Evolutionary conservation across 2,329 filamentous ascomycete species (phyloP), one percentile per base, ranked within the genome.

Genomic region (Stenocarpella maydis): DNA sequence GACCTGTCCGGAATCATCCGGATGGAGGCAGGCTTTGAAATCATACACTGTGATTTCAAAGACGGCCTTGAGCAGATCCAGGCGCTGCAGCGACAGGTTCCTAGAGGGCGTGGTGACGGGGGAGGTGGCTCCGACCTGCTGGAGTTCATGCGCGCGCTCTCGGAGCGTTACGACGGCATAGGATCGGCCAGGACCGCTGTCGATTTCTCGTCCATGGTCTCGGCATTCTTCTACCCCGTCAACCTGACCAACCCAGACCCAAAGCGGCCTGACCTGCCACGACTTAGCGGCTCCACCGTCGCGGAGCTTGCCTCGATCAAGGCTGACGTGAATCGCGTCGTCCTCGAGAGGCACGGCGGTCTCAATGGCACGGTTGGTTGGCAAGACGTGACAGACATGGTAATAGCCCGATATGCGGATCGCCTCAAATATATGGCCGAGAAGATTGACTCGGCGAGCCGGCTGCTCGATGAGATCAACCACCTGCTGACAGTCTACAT

Each of bases 21-120:
- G 14, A 90, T 90, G 84, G 91, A 93, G 75, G 84, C 85, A 21
- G 91, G 91, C 0, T 92, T 92, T 72, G 91, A 93, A 77, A 83
- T 92, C 65, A 90, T 93, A 61, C 81, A 91, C 24, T 93, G 91
- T 76, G 81, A 90, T 65, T 93, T 93, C 54, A 72, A 73, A 12
- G 72, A 79, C 3, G 74, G 82, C 0, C 71, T 87, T 14, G 76
- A 80, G 21, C 74, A 80, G 24, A 70, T 83, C 1, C 77, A 76
- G 5, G 75, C 78, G 28, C 73, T 75, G 34, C 78, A 76, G n/a
- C 75, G 74, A 21, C 76, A 77, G 54, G 71, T 71, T 65, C 45
- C 67, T 24, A 70, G 66, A 15, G 37, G 55, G 17, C 65, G 63
- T 39, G 73, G 28, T 49, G 72, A 26, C 1, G 26, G 60, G 49